phyloP scores from a whole-genome alignment of 139 green algal genomes.

The Tetraselmis chui region DNA sequence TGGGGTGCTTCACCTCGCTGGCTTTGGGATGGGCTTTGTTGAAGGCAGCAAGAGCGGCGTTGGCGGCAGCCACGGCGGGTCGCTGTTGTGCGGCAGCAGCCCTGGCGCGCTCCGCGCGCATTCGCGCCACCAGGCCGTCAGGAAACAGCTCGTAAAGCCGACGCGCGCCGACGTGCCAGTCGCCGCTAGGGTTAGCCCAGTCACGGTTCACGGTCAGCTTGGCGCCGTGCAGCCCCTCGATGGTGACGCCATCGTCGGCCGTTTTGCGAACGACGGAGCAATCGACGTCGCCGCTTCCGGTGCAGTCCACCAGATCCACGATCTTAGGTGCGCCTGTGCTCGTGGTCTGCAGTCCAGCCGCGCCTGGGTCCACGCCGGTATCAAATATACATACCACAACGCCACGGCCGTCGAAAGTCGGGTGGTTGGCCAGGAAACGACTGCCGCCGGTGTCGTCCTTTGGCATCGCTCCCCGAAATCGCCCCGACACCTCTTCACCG shows the following conservation, averaged over 20 bases:
- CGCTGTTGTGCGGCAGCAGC: slow-evolving; percentile 59
- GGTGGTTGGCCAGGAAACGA: slow-evolving; percentile 45
- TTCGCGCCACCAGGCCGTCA: slow-evolving; percentile 33
- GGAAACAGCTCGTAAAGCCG: slow-evolving; percentile 68
- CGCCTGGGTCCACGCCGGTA: slow-evolving; percentile 70
- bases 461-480: no score
- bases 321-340: slow-evolving; percentile 76
- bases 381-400: slow-evolving; percentile 84
- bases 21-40: slow-evolving; percentile 3
- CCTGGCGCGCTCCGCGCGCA: slow-evolving; percentile 38
- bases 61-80: slow-evolving; percentile 29
- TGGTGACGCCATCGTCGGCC: slow-evolving; percentile 46
- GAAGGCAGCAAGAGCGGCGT: slow-evolving; percentile 29
- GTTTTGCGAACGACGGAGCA: slow-evolving; percentile 49
- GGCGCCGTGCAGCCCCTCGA: slow-evolving; percentile 47
- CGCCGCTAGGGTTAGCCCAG: slow-evolving; percentile 77
- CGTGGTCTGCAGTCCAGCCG: slow-evolving; percentile 69
- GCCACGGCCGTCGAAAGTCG: slow-evolving; percentile 69
- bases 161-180: slow-evolving; percentile 78
- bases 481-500: no score
- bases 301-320: slow-evolving; percentile 76
- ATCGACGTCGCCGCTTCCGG: slow-evolving; percentile 83
- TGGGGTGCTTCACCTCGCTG: neutral
- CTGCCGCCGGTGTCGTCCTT: neutral
- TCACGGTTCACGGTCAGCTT: slow-evolving; percentile 53